Evolutionary conservation across 495 filamentous ascomycete species (phyloP).

Genomic region (Annulohypoxylon maeteangense): DNA sequence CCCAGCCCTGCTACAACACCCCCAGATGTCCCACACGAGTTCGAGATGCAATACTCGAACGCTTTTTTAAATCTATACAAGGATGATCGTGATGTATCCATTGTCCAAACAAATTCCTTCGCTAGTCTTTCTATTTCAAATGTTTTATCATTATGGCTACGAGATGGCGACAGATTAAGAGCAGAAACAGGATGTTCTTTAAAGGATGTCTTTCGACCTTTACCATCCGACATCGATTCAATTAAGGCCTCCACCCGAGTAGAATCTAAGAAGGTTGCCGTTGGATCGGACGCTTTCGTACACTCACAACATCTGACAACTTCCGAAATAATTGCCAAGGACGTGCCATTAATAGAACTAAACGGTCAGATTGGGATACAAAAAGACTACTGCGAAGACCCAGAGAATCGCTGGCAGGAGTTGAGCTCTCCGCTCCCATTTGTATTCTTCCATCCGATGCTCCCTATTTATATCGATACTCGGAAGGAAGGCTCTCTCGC

Average conservation of each 20-base stretch:
- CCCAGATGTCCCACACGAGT: conserved; percentile 64
- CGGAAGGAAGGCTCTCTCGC: conserved; percentile 83
- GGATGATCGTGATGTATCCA: conserved; percentile 64
- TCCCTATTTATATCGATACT: conserved; percentile 92
- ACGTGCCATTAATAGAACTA: conserved; percentile 82
- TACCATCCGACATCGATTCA: conserved; percentile 53
- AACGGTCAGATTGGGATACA: conserved; percentile 86
- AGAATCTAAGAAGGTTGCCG: conserved; percentile 59
- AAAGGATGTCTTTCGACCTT: conserved; percentile 62
- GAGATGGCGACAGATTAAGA: conserved; percentile 64
- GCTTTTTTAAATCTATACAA: conserved; percentile 79
- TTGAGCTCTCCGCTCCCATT: conserved; percentile 84
- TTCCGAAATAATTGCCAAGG: conserved; percentile 66
- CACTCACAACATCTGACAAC: conserved; percentile 78
- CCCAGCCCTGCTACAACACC: conserved; percentile 66
- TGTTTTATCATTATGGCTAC: conserved; percentile 76
- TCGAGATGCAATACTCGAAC: conserved; percentile 72
- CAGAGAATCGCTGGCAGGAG: conserved; percentile 77
- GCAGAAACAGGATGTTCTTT: conserved; percentile 56
- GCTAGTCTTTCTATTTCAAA: conserved; percentile 73
- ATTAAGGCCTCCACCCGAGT: conserved; percentile 49
- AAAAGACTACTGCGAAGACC: conserved; percentile 77
- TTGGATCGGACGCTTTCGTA: conserved; percentile 53
- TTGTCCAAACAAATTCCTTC: conserved; percentile 72
- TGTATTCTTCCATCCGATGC: conserved; percentile 82